Evolutionary conservation across 257 asterid species (phyloP), one percentile per base, ranked within the genome.

Genomic region (Ligustrum vulgare): DNA sequence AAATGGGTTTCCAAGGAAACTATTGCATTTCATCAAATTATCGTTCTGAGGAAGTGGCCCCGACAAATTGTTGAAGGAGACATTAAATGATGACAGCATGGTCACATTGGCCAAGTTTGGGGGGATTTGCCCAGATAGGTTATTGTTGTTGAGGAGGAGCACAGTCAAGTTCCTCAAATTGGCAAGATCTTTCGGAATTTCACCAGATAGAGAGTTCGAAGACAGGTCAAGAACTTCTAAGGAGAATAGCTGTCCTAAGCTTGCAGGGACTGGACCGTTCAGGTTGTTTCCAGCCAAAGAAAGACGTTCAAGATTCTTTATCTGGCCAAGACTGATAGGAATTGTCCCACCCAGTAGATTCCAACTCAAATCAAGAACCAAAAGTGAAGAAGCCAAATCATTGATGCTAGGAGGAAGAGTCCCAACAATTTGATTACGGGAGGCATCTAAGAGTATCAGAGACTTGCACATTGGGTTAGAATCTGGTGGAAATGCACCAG

Each of bases 181-280:
- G 13, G 80, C 86, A 23, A 94, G 79, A 78, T 77, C 90, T 5
- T 82, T 81, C 2, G 99, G 99, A 70, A 94, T 89, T 77, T 85
- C 91, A 72, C 96, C 97, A 0, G 93, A 78, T 10, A 92, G 82
- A 2, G 84, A 80, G 79, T 94, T 94, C 0, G 84, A 88, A 15
- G 96, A 94, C 75, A 94, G 86, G 51, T 94, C 97, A 60, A 94
- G 88, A 79, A 80, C 91, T 83, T 89, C 77, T n/a, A 94, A 79
- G 70, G 89, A 84, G 58, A 62, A 72, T 64, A 94, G 75, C 85
- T 84, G 90, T 60, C 89, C 95, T 28, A 92, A 77, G 45, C 85
- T 89, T 70, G 76, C 34, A 22, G 99, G 98, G 72, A 94, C 89
- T 35, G 94, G 73, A 54, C 95, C 95, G 12, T 79, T 82, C 77